Conservation (phyloP, 2,329 filamentous ascomycete genomes). For the Mollisia scopiformis region DNA sequence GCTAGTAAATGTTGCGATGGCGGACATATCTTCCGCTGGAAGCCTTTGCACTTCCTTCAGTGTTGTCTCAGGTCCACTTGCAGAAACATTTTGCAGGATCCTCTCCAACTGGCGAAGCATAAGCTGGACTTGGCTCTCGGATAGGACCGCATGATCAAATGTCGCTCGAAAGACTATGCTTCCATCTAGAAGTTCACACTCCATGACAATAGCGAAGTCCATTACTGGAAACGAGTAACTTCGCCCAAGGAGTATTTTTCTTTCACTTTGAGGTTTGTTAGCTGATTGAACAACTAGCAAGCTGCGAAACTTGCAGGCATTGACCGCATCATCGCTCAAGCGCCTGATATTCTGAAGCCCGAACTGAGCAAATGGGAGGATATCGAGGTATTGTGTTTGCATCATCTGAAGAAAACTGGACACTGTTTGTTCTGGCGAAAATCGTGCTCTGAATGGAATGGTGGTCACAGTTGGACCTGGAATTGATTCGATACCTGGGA, state of each 20-base stretch:
- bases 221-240: conserved; percentile 4
- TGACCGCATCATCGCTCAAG: conserved; percentile 7
- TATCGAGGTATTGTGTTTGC: conserved; percentile 48
- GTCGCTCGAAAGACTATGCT: conserved; percentile 3
- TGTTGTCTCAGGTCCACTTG: neutral
- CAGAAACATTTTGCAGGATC: neutral
- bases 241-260: neutral
- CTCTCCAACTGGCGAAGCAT: conserved; percentile 1
- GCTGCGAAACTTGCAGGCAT: conserved; percentile 18
- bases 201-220: conserved; percentile 6
- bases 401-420: conserved; percentile 47
- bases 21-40: neutral
- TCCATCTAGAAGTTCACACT: neutral
- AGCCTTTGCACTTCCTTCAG: neutral
- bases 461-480: conserved; percentile 47
- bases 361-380: conserved; percentile 40
- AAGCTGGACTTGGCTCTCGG: neutral
- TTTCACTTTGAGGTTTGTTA: neutral
- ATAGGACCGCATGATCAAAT: conserved; percentile 1
- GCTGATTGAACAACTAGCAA: conserved; percentile 19
- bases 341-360: conserved; percentile 17
- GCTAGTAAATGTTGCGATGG: too few species aligned
- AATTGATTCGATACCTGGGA: conserved; percentile 44
- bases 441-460: conserved; percentile 41
- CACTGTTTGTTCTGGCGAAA: conserved; percentile 36